These are phyloP conservation scores for Entomortierella chlamydospora DNA, from an alignment of 192 early-diverging fungal species.

Conservation along the genomic window DNA sequence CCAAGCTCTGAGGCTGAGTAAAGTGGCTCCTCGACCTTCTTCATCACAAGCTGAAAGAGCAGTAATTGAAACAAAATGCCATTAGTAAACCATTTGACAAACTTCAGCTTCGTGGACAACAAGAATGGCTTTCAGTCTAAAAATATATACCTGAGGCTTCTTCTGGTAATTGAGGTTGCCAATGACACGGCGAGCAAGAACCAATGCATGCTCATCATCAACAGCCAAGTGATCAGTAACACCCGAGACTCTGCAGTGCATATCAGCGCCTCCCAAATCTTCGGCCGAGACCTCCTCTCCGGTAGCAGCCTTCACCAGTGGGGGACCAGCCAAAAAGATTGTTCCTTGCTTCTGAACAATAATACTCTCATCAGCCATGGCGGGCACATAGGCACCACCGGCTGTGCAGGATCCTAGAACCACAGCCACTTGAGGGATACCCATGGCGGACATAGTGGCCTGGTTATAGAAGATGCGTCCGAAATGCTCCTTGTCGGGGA, in stretches of 20 bases:
- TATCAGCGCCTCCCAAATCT: slow-evolving; percentile 94
- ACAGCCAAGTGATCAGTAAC: slow-evolving; percentile 95
- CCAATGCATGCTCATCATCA: slow-evolving; percentile 90
- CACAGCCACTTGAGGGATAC: slow-evolving; percentile 97
- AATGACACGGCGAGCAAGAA: slow-evolving; percentile 84
- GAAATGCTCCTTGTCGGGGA: slow-evolving; percentile 95
- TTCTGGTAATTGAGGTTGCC: slow-evolving; percentile 88
- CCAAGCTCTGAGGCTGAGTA: slow-evolving; percentile 87
- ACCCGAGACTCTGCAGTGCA: slow-evolving; percentile 93
- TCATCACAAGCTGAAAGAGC: slow-evolving; percentile 55
- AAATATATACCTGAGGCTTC: slow-evolving; percentile 60
- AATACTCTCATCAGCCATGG: slow-evolving; percentile 98
- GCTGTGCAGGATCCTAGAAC: slow-evolving; percentile 98
- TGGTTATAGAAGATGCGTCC: slow-evolving; percentile 98
- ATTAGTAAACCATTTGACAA: background rate
- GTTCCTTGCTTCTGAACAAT: slow-evolving; percentile 96
- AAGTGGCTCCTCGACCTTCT: slow-evolving; percentile 78
- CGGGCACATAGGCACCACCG: slow-evolving; percentile 97
- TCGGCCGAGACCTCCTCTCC: slow-evolving; percentile 94
- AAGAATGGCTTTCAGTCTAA: background rate
- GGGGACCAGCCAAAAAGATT: slow-evolving; percentile 96
- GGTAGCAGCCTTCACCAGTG: slow-evolving; percentile 95
- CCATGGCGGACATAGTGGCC: slow-evolving; percentile 75
- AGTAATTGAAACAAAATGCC: background rate
- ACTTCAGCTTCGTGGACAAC: slow-evolving; percentile 36